Conservation (phyloP, 2,329 filamentous ascomycete genomes). For the Fusarium stilboides region DNA sequence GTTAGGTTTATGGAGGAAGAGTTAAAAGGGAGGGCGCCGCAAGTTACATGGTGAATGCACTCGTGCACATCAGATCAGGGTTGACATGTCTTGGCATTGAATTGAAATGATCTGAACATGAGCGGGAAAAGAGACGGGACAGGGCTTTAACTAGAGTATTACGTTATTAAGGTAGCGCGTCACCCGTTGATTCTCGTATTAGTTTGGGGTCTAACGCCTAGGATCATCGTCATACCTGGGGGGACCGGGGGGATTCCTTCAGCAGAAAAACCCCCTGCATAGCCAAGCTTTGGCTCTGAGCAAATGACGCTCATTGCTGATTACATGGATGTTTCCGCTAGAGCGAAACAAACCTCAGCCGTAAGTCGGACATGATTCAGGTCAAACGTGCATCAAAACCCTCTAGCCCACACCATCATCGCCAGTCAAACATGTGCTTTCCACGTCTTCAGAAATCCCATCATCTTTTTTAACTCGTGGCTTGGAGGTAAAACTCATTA, state of each 20-base stretch:
- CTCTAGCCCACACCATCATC: neutral
- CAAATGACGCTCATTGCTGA: constrained; percentile 1
- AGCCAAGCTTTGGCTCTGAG: no score
- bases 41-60: neutral
- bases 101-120: neutral
- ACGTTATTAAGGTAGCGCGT: constrained; percentile 3
- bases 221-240: neutral
- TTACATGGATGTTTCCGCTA: constrained; percentile 20
- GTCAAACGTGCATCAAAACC: neutral
- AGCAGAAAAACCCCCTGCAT: constrained; percentile 11
- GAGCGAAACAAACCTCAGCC: neutral
- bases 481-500: neutral
- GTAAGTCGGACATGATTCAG: constrained; percentile 19
- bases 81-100: neutral
- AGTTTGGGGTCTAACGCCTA: neutral
- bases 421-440: neutral
- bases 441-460: neutral
- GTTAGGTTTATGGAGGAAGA: neutral
- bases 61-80: neutral
- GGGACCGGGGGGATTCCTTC: neutral
- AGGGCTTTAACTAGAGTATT: neutral
- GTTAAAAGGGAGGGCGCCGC: no score
- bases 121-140: neutral
- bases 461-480: neutral
- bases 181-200: neutral